These are phyloP conservation scores for Paramyrothecium roridum DNA, from an alignment of 2,329 filamentous ascomycete species.

Conservation along the genomic window DNA sequence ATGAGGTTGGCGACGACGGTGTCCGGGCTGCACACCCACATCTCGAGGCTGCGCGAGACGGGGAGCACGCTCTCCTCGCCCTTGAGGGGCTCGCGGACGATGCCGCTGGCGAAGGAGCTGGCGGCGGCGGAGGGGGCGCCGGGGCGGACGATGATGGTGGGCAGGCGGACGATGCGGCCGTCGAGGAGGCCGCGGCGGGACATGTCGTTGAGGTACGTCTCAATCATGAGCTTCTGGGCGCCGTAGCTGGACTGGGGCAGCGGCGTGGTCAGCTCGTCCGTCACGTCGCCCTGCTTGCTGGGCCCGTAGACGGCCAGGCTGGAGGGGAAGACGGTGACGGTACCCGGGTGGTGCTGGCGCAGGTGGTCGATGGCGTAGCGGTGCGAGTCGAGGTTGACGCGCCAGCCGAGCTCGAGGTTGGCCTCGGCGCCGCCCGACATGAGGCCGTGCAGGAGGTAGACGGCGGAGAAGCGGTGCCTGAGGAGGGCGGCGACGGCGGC, in stretches of 20 bases:
- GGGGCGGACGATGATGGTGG: conserved; percentile 58
- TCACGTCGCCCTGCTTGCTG: conserved; percentile 3
- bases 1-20: conserved; percentile 48
- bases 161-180: conserved; percentile 54
- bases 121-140: conserved; percentile 59
- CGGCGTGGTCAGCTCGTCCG: conserved; percentile 21
- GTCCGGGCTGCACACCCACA: conserved; percentile 51
- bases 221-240: conserved; percentile 59
- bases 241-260: conserved; percentile 58
- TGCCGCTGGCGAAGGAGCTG: conserved; percentile 58
- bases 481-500: conserved; percentile 22
- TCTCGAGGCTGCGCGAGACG: conserved; percentile 39
- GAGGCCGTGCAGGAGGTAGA: conserved; percentile 61
- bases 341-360: conserved; percentile 38
- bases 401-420: conserved; percentile 51
- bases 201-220: conserved; percentile 32
- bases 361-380: conserved; percentile 50
- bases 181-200: conserved; percentile 52
- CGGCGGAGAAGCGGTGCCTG: conserved; percentile 32
- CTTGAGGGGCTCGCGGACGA: conserved; percentile 53
- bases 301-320: conserved; percentile 58
- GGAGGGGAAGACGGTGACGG: conserved; percentile 55
- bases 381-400: conserved; percentile 57
- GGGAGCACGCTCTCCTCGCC: conserved; percentile 46
- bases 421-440: conserved; percentile 62